Evolutionary conservation across 345 rosid genomes (phyloP), one percentile per base, ranked within the genome.

Genomic region (Lumnitzera littorea): DNA sequence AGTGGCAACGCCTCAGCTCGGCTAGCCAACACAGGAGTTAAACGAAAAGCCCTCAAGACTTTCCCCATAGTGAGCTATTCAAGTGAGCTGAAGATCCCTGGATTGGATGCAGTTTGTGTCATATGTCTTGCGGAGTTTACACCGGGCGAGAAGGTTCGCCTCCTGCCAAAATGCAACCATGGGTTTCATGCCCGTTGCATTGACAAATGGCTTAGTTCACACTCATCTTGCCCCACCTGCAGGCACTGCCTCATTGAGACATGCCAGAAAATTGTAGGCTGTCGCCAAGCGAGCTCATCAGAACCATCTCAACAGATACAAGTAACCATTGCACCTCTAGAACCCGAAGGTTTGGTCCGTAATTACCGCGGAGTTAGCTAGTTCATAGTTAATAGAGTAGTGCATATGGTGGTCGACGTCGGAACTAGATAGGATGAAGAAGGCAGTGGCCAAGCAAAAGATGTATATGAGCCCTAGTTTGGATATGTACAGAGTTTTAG

Each of bases 181-280:
- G 88, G 96, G 4, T 92, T 85, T 74, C 96, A 89, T 53, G 83
- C 77, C 65, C 73, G 70, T 12, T 92, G 96, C 74, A 87, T 92
- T 46, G 96, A 92, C 79, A 87, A 71, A 63, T 92, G 98, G 98
- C 84, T 92, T 1, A 78, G 85, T 51, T 74, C 96, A 6, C 98
- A 89, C 70, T 84, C 98, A 16, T 89, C 96, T 2, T 92, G 98
- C 67, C 98, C 98, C n/a, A 89, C 90, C 13, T 92, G 98, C 80
- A 78, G 98, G 63, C 85, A 80, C 76, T 86, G 95, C 73, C 83
- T 88, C 55, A 70, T 83, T 12, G 86, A 80, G 62, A 86, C 90
- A 3, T 86, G 89, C 64, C 90, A 81, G n/a, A 88, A 88, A 78
- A 88, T 86, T 66, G 88, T 71, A 24, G 82, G 86, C 5, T 36